Conservation (phyloP, 2,329 filamentous ascomycete species). For the Calonectria pteridis region DNA sequence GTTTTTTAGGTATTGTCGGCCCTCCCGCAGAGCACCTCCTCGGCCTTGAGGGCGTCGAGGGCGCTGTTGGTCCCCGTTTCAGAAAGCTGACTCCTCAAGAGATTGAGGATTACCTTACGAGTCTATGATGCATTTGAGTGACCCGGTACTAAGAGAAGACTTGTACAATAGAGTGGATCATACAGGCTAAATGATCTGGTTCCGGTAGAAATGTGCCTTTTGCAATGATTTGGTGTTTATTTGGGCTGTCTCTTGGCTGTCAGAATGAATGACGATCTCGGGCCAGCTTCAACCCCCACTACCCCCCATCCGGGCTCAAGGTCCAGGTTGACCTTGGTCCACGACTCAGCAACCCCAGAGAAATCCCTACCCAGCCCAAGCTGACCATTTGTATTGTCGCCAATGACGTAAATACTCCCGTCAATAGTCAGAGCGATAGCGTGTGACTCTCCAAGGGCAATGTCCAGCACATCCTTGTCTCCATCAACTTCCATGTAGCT, state of each 20-base stretch:
- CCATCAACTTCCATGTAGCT: slow-evolving; percentile 60
- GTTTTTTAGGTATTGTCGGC: slow-evolving; percentile 83
- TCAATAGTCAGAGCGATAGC: slow-evolving; percentile 66
- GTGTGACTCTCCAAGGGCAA: slow-evolving; percentile 70
- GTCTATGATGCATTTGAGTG: slow-evolving; percentile 74
- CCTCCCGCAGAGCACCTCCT: slow-evolving; percentile 93
- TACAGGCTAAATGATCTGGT: slow-evolving; percentile 50
- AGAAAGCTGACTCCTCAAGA: slow-evolving; percentile 96
- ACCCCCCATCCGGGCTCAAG: slow-evolving; percentile 44
- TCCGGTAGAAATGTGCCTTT: slow-evolving; percentile 33
- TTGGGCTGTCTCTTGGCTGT: slow-evolving; percentile 41
- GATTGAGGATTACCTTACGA: slow-evolving; percentile 99
- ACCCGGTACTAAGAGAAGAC: slow-evolving; percentile 44
- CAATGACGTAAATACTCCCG: slow-evolving; percentile 66
- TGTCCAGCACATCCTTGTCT: slow-evolving; percentile 66
- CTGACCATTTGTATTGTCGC: slow-evolving; percentile 70
- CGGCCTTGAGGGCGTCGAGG: slow-evolving; percentile 90
- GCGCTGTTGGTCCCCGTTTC: slow-evolving; percentile 87
- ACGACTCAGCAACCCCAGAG: slow-evolving; percentile 43
- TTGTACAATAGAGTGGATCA: slow-evolving; percentile 65
- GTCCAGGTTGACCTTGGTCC: slow-evolving; percentile 52
- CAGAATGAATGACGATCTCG: slow-evolving; percentile 63
- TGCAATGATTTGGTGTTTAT: slow-evolving; percentile 27
- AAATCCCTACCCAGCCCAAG: slow-evolving; percentile 58
- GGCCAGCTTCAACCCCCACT: slow-evolving; percentile 62